phyloP scores from a whole-genome alignment of 129 eudicot genomes.

The Arctium minus region DNA sequence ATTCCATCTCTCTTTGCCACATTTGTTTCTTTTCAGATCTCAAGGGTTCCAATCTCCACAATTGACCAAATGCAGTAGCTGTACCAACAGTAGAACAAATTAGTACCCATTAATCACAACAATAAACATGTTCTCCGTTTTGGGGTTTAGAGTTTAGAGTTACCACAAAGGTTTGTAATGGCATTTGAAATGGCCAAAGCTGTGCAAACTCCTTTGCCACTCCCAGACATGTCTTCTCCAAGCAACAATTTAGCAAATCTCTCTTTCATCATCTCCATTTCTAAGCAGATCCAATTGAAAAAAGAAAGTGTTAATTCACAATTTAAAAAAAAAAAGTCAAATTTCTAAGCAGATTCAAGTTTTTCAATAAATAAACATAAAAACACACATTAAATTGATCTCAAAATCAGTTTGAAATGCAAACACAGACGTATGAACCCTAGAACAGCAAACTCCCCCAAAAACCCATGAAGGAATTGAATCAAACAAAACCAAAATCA shows the following conservation, averaged over 20 bases:
- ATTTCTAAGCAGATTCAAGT: neutral
- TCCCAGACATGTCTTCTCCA: slow-evolving; percentile 97
- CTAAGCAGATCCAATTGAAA: slow-evolving; percentile 30
- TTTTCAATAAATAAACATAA: neutral
- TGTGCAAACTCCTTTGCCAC: slow-evolving; percentile 91
- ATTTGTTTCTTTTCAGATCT: slow-evolving; percentile 70
- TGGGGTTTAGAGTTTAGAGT: neutral
- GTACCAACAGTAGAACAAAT: neutral
- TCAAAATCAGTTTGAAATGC: neutral
- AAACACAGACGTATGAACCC: neutral
- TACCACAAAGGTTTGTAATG: slow-evolving; percentile 89
- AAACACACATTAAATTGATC: neutral
- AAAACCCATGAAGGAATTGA: neutral
- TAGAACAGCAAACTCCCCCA: neutral
- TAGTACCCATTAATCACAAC: neutral
- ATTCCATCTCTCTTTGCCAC: slow-evolving; percentile 96
- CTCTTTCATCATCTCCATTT: slow-evolving; percentile 86
- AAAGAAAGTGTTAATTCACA: neutral
- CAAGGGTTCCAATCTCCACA: slow-evolving; percentile 93
- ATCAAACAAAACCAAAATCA: neutral
- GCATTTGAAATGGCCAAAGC: slow-evolving; percentile 92
- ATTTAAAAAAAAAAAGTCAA: neutral
- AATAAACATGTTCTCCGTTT: neutral
- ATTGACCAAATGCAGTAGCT: slow-evolving; percentile 88
- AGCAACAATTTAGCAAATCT: slow-evolving; percentile 81